Evolutionary conservation across 306 rosid genomes (phyloP).

Genomic region (Rubus parviflorus): DNA sequence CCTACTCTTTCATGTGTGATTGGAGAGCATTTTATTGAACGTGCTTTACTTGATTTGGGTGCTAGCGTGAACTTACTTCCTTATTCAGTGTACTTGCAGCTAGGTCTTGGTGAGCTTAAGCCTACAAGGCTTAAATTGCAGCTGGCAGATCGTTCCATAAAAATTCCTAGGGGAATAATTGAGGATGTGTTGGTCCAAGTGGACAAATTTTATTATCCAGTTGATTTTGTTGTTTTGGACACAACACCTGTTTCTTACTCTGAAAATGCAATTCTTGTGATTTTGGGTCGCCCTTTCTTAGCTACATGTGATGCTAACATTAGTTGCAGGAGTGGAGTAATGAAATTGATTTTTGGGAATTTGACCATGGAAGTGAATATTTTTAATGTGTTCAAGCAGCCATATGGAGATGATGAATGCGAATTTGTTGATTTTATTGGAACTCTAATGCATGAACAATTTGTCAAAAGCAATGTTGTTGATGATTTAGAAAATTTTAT

Average conservation of each 20-base stretch:
- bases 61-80: neutral
- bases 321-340: neutral
- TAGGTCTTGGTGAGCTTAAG: neutral
- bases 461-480: neutral
- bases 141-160: neutral
- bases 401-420: neutral
- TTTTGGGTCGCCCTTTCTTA: neutral
- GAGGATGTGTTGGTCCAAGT: neutral
- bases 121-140: neutral
- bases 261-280: neutral
- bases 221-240: neutral
- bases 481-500: neutral
- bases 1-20: neutral
- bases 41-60: conserved; percentile 10
- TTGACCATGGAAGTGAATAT: neutral
- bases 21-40: neutral
- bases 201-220: neutral
- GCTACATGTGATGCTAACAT: neutral
- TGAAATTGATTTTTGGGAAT: neutral
- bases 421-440: neutral
- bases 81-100: neutral
- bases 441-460: neutral
- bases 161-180: neutral
- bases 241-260: neutral
- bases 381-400: neutral